Percentiles rank a stretch among this genome's conserved stretches.
Conservation (phyloP, 129 eudicot genomes). For the Cynara cardunculus region DNA sequence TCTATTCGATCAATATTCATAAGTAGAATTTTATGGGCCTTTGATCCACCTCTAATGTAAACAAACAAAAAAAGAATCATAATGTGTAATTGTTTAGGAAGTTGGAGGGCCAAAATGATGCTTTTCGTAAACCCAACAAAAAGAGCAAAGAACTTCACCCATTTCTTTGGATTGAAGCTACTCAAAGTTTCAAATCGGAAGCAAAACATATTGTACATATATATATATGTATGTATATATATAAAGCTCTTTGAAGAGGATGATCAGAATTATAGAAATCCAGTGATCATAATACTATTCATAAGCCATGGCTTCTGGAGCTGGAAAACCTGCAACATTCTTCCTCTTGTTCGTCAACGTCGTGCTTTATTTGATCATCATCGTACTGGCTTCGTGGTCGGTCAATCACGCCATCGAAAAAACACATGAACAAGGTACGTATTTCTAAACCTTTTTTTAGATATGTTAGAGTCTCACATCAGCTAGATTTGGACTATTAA, state of each 20-base stretch:
- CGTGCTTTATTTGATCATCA: slow-evolving; percentile 55
- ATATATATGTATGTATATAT: slow-evolving; percentile 15
- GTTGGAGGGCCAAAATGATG: slow-evolving; percentile 20
- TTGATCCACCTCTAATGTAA: too few relatives aligned
- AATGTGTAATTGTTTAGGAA: not conserved
- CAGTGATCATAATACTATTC: not conserved
- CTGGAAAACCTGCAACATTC: slow-evolving; percentile 62
- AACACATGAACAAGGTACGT: slow-evolving; percentile 56
- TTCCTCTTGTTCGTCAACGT: slow-evolving; percentile 51
- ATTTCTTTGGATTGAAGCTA: slow-evolving; percentile 37
- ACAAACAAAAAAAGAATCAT: not conserved
- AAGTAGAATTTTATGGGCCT: too few relatives aligned
- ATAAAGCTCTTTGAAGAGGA: not conserved
- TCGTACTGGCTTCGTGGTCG: slow-evolving; percentile 66
- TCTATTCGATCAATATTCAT: too few relatives aligned
- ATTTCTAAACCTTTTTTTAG: not conserved
- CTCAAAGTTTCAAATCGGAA: slow-evolving; percentile 7
- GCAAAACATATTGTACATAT: too few relatives aligned
- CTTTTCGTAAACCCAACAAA: slow-evolving; percentile 48
- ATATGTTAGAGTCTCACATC: too few relatives aligned
- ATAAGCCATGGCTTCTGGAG: slow-evolving; percentile 70
- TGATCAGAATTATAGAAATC: not conserved
- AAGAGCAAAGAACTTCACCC: slow-evolving; percentile 39
- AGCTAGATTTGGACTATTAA: too few relatives aligned
- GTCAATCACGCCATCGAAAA: slow-evolving; percentile 78